A percentile compares a stretch with the other conserved stretches of the same genome.
phyloP scores from a whole-genome alignment of 2,329 filamentous ascomycete genomes.

The Leptographium galeiforme region DNA sequence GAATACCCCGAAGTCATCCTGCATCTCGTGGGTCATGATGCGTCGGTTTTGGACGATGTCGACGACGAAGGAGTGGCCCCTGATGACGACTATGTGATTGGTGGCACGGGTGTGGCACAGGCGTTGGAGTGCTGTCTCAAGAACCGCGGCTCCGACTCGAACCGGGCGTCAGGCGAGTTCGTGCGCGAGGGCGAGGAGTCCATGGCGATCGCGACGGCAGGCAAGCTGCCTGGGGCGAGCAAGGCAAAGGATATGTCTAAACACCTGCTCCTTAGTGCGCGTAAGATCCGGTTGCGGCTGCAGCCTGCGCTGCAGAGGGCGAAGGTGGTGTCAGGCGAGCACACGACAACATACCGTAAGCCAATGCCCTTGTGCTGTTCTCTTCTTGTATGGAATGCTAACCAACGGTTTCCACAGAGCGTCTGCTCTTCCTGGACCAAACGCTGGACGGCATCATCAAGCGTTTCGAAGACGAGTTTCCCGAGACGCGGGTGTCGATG shows the following conservation, averaged over 20 bases:
- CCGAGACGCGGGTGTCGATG: constrained; percentile 55
- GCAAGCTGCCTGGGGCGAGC: constrained; percentile 25
- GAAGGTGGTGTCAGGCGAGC: constrained; percentile 53
- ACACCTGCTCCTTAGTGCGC: constrained; percentile 71
- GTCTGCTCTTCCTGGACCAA: constrained; percentile 73
- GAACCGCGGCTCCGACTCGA: constrained; percentile 57
- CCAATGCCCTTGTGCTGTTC: not conserved
- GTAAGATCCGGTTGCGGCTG: constrained; percentile 73
- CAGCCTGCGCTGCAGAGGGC: constrained; percentile 72
- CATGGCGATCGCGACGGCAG: not conserved
- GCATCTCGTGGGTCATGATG: constrained; percentile 67
- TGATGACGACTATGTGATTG: constrained; percentile 90
- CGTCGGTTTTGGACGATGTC: constrained; percentile 33
- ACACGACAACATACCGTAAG: constrained; percentile 61
- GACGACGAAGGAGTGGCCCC: constrained; percentile 58
- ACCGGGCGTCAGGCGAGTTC: constrained; percentile 38
- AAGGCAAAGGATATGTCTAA: constrained; percentile 90
- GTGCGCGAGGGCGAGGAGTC: constrained; percentile 38
- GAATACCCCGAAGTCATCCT: constrained; percentile 68
- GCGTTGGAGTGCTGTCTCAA: constrained; percentile 82
- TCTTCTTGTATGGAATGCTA: not conserved
- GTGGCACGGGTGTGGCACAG: constrained; percentile 88
- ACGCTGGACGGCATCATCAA: constrained; percentile 86
- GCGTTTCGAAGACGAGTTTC: constrained; percentile 92
- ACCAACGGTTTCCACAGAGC: constrained; percentile 32